Conservation (phyloP, 805 yeast species). For the Yarrowia keelungensis region DNA sequence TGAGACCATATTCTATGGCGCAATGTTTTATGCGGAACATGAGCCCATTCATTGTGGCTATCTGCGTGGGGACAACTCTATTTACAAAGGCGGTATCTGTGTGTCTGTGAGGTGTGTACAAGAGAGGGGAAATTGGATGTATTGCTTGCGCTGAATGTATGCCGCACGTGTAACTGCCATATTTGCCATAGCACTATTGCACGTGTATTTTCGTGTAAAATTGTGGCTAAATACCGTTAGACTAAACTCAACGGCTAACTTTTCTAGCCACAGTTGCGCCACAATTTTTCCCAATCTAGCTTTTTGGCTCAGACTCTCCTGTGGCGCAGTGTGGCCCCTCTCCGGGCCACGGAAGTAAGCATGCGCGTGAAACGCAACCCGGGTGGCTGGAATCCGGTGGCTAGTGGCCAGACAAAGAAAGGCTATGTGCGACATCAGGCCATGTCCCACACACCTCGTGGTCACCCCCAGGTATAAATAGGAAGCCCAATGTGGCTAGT, state of each 20-base stretch:
- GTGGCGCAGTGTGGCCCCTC: constrained; percentile 27
- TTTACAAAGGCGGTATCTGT: constrained; percentile 9
- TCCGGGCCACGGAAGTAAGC: constrained; percentile 25
- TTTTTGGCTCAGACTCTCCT: not conserved
- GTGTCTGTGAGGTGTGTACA: not conserved
- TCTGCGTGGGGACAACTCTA: constrained; percentile 18
- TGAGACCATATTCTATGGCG: constrained; percentile 17
- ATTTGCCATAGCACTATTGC: too few species aligned
- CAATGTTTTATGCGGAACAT: constrained; percentile 24
- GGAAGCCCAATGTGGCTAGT: constrained; percentile 29
- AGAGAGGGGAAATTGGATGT: constrained; percentile 4
- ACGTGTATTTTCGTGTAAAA: too few species aligned
- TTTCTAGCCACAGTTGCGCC: constrained; percentile 24
- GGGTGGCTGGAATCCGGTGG: constrained; percentile 34
- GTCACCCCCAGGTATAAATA: constrained; percentile 33
- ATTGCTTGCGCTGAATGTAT: not conserved
- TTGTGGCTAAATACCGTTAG: not conserved
- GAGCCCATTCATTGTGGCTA: constrained; percentile 18
- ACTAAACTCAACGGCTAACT: not conserved
- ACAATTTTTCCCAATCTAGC: not conserved
- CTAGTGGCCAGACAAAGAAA: constrained; percentile 28
- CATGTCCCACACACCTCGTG: constrained; percentile 10
- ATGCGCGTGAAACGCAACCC: not conserved
- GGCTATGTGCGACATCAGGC: constrained; percentile 23
- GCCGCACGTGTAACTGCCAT: not conserved